Conservation (phyloP, 768 basidiomycete species). For the Cystofilobasidium bisporidii region DNA sequence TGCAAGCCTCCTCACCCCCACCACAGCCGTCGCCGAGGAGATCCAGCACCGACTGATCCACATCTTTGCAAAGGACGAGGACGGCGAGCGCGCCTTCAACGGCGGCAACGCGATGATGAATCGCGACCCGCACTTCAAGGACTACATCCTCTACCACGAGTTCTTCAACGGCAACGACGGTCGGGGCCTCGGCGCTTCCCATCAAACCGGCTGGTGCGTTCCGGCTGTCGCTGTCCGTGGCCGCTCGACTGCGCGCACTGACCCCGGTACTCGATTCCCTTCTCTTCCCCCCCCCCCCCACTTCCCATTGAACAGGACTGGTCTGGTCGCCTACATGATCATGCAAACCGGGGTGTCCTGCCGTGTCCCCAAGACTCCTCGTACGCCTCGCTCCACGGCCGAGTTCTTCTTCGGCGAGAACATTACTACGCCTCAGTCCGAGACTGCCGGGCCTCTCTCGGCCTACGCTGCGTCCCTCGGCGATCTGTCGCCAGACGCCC, state of each 20-base stretch:
- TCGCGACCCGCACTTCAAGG: slow-evolving; percentile 86
- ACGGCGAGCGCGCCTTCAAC: slow-evolving; percentile 80
- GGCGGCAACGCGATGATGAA: slow-evolving; percentile 81
- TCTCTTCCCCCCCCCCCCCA: not conserved
- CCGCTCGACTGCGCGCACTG: slow-evolving; percentile 38
- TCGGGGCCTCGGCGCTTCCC: slow-evolving; percentile 86
- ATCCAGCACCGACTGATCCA: slow-evolving; percentile 99
- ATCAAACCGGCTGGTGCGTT: slow-evolving; percentile 86
- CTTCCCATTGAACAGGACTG: slow-evolving; percentile 50
- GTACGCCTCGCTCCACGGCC: slow-evolving; percentile 76
- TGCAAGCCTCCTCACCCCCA: not conserved
- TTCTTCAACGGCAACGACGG: slow-evolving; percentile 95
- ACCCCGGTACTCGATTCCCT: no score
- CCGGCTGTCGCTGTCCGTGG: slow-evolving; percentile 30
- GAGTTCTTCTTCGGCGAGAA: slow-evolving; percentile 84
- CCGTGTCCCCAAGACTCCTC: slow-evolving; percentile 84
- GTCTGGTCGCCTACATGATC: slow-evolving; percentile 81
- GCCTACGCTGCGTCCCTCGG: slow-evolving; percentile 50
- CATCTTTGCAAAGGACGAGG: slow-evolving; percentile 85
- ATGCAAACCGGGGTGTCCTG: slow-evolving; percentile 81
- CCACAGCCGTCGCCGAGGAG: slow-evolving; percentile 75
- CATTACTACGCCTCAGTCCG: slow-evolving; percentile 6
- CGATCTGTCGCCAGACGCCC: slow-evolving; percentile 62
- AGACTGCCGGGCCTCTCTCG: not conserved
- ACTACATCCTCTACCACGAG: slow-evolving; percentile 96